These are phyloP conservation scores for Rhizomucor miehei DNA, from an alignment of 371 early-diverging fungal species.

Conservation along the genomic window DNA sequence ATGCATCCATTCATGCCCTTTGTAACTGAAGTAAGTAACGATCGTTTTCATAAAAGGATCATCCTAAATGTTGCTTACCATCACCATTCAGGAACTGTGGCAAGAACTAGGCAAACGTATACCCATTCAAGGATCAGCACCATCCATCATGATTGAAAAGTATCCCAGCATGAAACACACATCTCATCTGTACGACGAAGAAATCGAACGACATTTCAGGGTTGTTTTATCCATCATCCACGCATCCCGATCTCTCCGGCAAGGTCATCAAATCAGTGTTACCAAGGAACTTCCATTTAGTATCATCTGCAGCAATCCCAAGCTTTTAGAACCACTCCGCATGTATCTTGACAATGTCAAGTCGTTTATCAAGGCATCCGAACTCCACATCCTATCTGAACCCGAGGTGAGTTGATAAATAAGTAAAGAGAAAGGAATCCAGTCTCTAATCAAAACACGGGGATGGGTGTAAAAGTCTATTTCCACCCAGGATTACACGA, in stretches of 20 bases:
- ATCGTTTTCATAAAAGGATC: neutral
- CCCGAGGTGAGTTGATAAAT: slow-evolving; percentile 17
- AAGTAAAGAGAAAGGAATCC: slow-evolving; percentile 1
- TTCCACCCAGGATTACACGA: slow-evolving; percentile 16
- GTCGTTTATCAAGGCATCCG: slow-evolving; percentile 45
- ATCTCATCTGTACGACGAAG: slow-evolving; percentile 28
- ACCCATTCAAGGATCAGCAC: slow-evolving; percentile 12
- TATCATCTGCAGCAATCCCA: slow-evolving; percentile 39
- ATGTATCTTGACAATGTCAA: slow-evolving; percentile 42
- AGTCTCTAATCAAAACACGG: too few relatives aligned
- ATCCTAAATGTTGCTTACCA: neutral
- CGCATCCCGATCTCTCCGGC: slow-evolving; percentile 61
- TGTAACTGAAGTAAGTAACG: slow-evolving; percentile 83
- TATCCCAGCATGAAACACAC: slow-evolving; percentile 46
- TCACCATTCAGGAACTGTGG: slow-evolving; percentile 54
- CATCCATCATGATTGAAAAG: slow-evolving; percentile 55
- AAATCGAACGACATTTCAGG: slow-evolving; percentile 58
- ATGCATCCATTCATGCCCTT: slow-evolving; percentile 99
- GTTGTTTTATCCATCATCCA: slow-evolving; percentile 56
- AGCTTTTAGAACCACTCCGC: slow-evolving; percentile 30
- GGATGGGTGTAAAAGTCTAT: too few relatives aligned
- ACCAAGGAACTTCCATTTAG: slow-evolving; percentile 49
- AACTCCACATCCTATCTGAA: slow-evolving; percentile 17
- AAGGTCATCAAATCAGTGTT: slow-evolving; percentile 58
- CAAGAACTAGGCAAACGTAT: slow-evolving; percentile 42